phyloP scores from a whole-genome alignment of 2,329 filamentous ascomycete genomes.

The Fusarium sp. region DNA sequence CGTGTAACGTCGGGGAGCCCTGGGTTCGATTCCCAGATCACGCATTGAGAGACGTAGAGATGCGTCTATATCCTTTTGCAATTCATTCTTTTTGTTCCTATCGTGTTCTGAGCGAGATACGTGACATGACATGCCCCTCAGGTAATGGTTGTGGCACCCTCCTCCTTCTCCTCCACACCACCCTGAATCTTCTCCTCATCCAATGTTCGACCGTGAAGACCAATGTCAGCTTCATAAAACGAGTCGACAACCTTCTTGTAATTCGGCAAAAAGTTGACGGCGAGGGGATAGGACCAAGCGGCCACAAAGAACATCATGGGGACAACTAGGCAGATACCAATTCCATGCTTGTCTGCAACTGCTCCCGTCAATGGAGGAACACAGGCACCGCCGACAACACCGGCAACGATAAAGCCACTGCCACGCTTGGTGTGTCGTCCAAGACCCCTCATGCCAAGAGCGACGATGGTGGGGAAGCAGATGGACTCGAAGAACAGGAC shows the following conservation, averaged over 20 bases:
- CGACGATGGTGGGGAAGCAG: constrained; percentile 85
- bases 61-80: neutral
- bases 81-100: constrained; percentile 1
- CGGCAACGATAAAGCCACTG: constrained; percentile 75
- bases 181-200: constrained; percentile 47
- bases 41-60: neutral
- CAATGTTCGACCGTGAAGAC: constrained; percentile 46
- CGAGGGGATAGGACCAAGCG: constrained; percentile 67
- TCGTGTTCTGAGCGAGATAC: neutral
- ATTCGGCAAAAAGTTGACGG: constrained; percentile 74
- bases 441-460: constrained; percentile 79
- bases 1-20: constrained; percentile 22
- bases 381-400: constrained; percentile 78
- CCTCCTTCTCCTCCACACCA: constrained; percentile 33
- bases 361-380: constrained; percentile 79
- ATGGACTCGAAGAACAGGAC: constrained; percentile 84
- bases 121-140: neutral
- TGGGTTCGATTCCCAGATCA: constrained; percentile 30
- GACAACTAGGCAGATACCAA: constrained; percentile 74
- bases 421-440: constrained; percentile 83
- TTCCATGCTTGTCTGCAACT: constrained; percentile 72
- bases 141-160: neutral
- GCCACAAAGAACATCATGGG: constrained; percentile 70
- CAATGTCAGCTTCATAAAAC: constrained; percentile 60
- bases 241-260: constrained; percentile 74